Evolutionary conservation across 108 stramenopile genomes (phyloP), one percentile per base, ranked within the genome.

Genomic region (Poteriospumella lacustris): DNA sequence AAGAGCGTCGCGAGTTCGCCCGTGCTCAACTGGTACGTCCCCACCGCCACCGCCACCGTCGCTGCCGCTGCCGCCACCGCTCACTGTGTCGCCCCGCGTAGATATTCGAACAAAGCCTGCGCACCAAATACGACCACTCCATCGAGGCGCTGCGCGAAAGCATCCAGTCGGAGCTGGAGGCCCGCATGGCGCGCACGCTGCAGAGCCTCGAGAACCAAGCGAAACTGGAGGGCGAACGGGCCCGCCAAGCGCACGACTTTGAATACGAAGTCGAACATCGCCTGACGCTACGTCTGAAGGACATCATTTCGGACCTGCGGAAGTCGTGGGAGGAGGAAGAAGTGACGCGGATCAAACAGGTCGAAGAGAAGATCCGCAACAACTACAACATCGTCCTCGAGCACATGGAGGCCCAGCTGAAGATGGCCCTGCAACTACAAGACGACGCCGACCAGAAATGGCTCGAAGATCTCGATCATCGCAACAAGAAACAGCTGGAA

Each of bases 321-420:
- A 5, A 38, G 3, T 73, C 70, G 9, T 73, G 70, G 70, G 70
- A 73, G 41, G 70, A 34, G 5, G 70, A 73, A 73, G 70, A 73
- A 24, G 28, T 24, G 47, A 42, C 31, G 5, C 70, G 70, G 9
- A 33, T 33, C 9, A 5, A 5, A 34, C 70, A 73, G 31, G 9
- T 73, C 9, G 70, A 73, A 38, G 70, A 73, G 12, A 3, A 34
- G 33, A 26, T 73, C 26, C 70, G 70, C 26, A 38, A 5, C 41
- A 15, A 73, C 24, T 73, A 73, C 36, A 52, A 26, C 36, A 34
- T 24, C 28, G 33, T 73, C 12, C 70, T 73, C 3, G 70, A 73
- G 9, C 70, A 73, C 41, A 73, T 73, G 70, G 70, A 73, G 42
- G 36, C 44, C 9, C 70, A 73, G 41, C 41, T 73, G 41, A 3